phyloP scores from a whole-genome alignment of 2,329 filamentous ascomycete genomes.

The Ophiocordyceps unilateralis region DNA sequence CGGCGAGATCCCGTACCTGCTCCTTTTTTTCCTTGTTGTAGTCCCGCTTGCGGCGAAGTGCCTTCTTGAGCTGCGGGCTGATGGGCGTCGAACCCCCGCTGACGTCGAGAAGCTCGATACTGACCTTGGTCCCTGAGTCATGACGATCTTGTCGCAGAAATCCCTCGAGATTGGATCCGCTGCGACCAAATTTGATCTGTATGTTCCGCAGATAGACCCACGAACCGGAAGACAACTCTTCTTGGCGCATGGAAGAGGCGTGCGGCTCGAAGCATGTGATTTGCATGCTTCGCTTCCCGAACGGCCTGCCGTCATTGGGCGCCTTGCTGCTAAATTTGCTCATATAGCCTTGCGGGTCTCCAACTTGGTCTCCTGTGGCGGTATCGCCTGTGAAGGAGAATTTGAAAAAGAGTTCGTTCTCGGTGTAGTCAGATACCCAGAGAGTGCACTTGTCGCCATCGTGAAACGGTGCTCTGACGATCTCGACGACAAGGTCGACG shows the following conservation, averaged over 20 bases:
- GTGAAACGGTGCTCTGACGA: conserved; percentile 37
- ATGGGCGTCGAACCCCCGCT: conserved; percentile 21
- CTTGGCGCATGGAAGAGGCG: conserved; percentile 33
- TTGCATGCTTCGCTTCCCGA: conserved; percentile 52
- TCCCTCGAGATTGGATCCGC: conserved; percentile 48
- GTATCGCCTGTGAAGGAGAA: conserved; percentile 17
- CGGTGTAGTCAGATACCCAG: conserved; percentile 72
- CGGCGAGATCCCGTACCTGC: conserved; percentile 18
- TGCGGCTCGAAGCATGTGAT: conserved; percentile 58
- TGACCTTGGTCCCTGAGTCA: conserved; percentile 27
- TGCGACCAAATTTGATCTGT: conserved; percentile 42
- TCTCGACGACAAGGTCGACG: conserved; percentile 53
- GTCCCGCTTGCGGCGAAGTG: conserved; percentile 44
- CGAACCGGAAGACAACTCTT: conserved; percentile 34
- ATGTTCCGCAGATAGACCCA: conserved; percentile 57
- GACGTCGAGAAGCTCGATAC: conserved; percentile 33
- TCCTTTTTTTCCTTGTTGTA: conserved; percentile 37
- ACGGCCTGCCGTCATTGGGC: conserved; percentile 39
- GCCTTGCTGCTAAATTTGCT: too few relatives aligned
- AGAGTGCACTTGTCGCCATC: conserved; percentile 34
- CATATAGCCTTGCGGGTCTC: conserved; percentile 39
- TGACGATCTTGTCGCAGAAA: conserved; percentile 44
- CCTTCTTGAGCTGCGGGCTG: conserved; percentile 33
- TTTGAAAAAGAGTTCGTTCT: conserved; percentile 46
- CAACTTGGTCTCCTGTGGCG: conserved; percentile 21